Evolutionary conservation across 2,329 filamentous ascomycete genomes (phyloP).

Genomic region (Ceratocystis colombiana): DNA sequence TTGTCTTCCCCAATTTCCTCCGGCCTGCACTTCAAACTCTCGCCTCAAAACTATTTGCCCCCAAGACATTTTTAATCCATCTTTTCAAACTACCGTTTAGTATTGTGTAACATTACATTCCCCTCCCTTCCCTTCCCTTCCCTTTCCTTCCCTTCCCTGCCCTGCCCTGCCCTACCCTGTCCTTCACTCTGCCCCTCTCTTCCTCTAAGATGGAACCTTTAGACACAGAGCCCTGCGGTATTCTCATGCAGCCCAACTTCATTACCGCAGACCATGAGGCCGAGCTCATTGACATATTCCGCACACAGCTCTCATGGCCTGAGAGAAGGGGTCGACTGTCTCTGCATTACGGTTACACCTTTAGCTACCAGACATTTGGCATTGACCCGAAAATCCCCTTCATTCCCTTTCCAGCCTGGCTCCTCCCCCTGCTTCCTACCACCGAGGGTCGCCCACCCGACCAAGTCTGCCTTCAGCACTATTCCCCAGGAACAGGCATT

Average conservation of each 20-base stretch:
- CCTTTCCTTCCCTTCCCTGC: not conserved
- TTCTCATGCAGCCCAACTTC: slow-evolving; percentile 40
- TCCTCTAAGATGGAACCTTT: slow-evolving; percentile 29
- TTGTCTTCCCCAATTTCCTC: not conserved
- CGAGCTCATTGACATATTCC: slow-evolving; percentile 38
- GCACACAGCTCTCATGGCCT: slow-evolving; percentile 40
- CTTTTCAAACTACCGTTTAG: not conserved
- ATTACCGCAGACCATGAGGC: slow-evolving; percentile 39
- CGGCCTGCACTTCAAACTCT: not conserved
- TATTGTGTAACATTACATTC: not conserved
- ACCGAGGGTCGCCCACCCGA: slow-evolving; percentile 40
- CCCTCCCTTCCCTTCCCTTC: not conserved
- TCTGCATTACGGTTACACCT: slow-evolving; percentile 47
- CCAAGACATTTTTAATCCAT: not conserved
- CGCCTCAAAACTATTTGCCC: not conserved
- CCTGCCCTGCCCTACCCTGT: not conserved
- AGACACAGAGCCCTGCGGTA: slow-evolving; percentile 31
- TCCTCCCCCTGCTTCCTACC: slow-evolving; percentile 39
- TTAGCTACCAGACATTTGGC: slow-evolving; percentile 49
- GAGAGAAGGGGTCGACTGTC: slow-evolving; percentile 37
- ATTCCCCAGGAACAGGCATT: slow-evolving; percentile 50
- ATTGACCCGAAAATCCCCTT: slow-evolving; percentile 43
- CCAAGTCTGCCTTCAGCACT: slow-evolving; percentile 52
- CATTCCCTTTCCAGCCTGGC: slow-evolving; percentile 43
- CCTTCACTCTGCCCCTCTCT: not conserved